These are phyloP conservation scores for Nemophila menziesii DNA, from an alignment of 257 asterid genomes.

Conservation along the genomic window DNA sequence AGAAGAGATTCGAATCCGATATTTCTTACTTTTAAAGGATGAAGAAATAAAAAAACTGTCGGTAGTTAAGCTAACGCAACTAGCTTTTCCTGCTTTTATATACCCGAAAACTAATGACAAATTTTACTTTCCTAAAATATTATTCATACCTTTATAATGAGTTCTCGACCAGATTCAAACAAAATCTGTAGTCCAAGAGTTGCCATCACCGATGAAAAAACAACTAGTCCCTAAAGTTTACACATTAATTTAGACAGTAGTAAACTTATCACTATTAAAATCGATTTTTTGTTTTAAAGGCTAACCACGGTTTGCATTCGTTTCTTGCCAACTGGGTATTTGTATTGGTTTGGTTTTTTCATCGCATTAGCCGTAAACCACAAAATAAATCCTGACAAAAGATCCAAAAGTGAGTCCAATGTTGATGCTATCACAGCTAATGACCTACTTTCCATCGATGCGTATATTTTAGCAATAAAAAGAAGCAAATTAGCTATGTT, in stretches of 20 bases:
- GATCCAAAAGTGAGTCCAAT: conserved; percentile 25
- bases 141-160: conserved; percentile 3
- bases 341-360: conserved; percentile 20
- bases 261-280: neutral
- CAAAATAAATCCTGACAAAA: conserved; percentile 23
- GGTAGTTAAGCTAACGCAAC: neutral
- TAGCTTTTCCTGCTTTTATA: neutral
- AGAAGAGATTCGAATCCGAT: too few species aligned
- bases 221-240: conserved; percentile 10
- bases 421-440: conserved; percentile 30
- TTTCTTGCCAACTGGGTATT: conserved; percentile 26
- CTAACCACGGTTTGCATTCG: conserved; percentile 31
- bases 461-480: conserved; percentile 22
- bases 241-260: neutral
- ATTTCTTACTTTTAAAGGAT: too few species aligned
- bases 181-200: conserved; percentile 12
- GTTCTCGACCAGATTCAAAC: conserved; percentile 7
- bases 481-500: conserved; percentile 23
- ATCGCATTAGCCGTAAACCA: conserved; percentile 29
- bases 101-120: neutral
- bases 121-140: neutral
- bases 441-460: conserved; percentile 23
- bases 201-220: conserved; percentile 14
- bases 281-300: neutral
- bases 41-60: too few species aligned